Evolutionary conservation across 441 rosid species (phyloP), one percentile per base, ranked within the genome.

Genomic region (Biscutella auriculata): DNA sequence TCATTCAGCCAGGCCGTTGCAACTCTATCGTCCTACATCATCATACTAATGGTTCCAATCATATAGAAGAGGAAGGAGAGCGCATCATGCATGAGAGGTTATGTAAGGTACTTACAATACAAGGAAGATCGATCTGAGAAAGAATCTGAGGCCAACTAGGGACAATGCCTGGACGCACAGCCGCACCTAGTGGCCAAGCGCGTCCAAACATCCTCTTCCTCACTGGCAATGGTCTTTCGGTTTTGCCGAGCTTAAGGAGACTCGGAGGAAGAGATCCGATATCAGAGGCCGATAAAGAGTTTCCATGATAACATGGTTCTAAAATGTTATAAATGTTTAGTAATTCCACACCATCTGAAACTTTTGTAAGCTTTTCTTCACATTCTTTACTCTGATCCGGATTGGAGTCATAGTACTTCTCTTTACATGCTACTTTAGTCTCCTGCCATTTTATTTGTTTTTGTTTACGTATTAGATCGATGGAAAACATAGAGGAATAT

Each of bases 121-220:
- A 91, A 13, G 86, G 77, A 66, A 72, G 67, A 9, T 17, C 1
- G 0, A 55, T 59, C 46, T 28, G 7, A 44, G 71, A 69, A 26
- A 79, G 81, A 54, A 92, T 67, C 62, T 88, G 82, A 12, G 98
- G 82, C 98, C 98, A 88, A 57, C 79, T 82, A 60, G 94, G 95
- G 70, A 92, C 82, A 48, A 72, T 55, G 55, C 96, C 96, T 10
- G 76, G 86, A 76, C 82, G 88, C 11, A 86, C 89, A 43, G 80
- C 71, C 49, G 83, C 82, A 63, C 87, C 73, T 39, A 83, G 19
- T 12, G 98, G 98, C 98, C 98, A 88, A 6, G 93, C 92, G 6
- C 96, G 95, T 61, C 97, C 90, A 53, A 85, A 87, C 84, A 91
- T 82, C 73, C 95, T 82, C 69, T 63, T 83, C 35, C 93, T 74